phyloP scores from a whole-genome alignment of 495 filamentous ascomycete genomes.

The Penicillium pancosmium region DNA sequence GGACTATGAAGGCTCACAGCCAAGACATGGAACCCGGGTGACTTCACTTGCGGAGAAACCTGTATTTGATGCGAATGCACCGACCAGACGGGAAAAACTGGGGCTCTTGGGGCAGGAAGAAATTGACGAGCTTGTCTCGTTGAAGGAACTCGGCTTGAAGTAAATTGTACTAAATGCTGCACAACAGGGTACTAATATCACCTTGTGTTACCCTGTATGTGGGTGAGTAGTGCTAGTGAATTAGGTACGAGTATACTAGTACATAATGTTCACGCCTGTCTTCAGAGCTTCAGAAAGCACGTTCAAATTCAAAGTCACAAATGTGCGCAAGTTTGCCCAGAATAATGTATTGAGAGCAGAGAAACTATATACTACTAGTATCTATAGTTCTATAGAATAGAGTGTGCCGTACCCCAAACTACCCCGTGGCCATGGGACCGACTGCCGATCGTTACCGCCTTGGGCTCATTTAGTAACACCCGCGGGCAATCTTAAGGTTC shows the following conservation, averaged over 20 bases:
- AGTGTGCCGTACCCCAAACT: no score
- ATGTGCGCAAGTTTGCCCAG: no score
- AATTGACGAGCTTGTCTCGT: constrained; percentile 14
- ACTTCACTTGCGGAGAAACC: constrained; percentile 70
- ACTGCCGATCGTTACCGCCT: constrained; percentile 28
- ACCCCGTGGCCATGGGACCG: not conserved
- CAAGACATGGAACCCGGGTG: constrained; percentile 65
- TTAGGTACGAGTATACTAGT: no score
- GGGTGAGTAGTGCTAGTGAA: no score
- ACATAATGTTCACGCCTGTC: no score
- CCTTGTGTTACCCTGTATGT: no score
- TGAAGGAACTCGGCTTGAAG: constrained; percentile 1
- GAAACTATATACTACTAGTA: no score
- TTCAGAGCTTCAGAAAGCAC: no score
- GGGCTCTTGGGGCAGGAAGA: constrained; percentile 44
- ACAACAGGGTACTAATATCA: no score
- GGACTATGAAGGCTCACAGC: constrained; percentile 66
- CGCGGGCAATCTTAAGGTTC: constrained; percentile 10
- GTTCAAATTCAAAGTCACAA: no score
- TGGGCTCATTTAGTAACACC: not conserved
- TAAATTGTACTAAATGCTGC: not conserved
- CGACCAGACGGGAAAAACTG: constrained; percentile 60
- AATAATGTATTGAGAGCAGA: no score
- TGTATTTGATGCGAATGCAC: constrained; percentile 61
- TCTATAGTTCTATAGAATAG: no score